Percentiles rank a stretch among this genome's conserved stretches.
phyloP scores from a whole-genome alignment of 2,329 filamentous ascomycete genomes.

The Hysterium pulicare region DNA sequence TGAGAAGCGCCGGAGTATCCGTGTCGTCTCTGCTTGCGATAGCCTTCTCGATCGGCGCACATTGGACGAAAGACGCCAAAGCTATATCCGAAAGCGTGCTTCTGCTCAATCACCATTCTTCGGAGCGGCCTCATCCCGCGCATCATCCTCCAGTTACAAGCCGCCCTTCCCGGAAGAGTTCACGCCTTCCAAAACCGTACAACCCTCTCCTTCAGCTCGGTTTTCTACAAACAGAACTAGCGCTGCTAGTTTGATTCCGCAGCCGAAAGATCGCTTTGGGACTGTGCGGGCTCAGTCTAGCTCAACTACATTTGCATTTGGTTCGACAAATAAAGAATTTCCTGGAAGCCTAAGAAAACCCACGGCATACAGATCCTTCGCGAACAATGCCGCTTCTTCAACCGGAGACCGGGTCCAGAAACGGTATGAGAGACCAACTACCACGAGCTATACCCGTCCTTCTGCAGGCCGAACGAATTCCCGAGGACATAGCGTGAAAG shows the following conservation, averaged over 20 bases:
- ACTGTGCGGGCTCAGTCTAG: conserved; percentile 12
- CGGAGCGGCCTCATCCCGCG: conserved; percentile 27
- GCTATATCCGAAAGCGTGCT: conserved; percentile 42
- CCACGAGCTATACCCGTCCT: conserved; percentile 9
- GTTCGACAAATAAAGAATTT: conserved; percentile 10
- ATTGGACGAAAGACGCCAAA: conserved; percentile 40
- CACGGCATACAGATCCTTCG: conserved; percentile 12
- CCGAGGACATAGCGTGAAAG: conserved; percentile 19
- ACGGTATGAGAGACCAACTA: conserved; percentile 14
- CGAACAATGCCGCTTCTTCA: conserved; percentile 5
- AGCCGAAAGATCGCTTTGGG: conserved; percentile 14
- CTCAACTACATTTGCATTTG: conserved; percentile 12
- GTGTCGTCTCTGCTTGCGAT: conserved; percentile 34
- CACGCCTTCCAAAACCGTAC: conserved; percentile 3
- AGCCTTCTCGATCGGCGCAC: conserved; percentile 36
- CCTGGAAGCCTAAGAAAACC: conserved; percentile 24
- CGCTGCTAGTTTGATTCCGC: conserved; percentile 10
- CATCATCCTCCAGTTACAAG: conserved; percentile 29
- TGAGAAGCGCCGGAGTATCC: conserved; percentile 39
- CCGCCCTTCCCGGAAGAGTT: conserved; percentile 10
- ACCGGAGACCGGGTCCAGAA: conserved; percentile 15
- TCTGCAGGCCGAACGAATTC: conserved; percentile 15
- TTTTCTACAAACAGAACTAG: background rate
- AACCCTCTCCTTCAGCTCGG: conserved; percentile 2
- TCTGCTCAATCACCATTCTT: conserved; percentile 40